phyloP scores from a whole-genome alignment of 2,329 filamentous ascomycete genomes.

The Bipolaris oryzae region DNA sequence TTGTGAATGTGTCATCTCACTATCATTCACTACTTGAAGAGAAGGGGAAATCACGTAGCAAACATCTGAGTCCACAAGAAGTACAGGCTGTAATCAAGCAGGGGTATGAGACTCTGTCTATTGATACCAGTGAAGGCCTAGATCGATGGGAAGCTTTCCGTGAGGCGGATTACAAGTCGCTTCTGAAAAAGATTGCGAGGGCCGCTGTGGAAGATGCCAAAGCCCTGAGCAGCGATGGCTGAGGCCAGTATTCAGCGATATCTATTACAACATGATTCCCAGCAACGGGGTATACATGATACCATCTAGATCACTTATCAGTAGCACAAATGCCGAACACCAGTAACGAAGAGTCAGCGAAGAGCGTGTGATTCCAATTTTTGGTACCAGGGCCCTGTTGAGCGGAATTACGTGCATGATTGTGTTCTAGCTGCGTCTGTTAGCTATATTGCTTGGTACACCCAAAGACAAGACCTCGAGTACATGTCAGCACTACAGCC shows the following conservation, averaged over 20 bases:
- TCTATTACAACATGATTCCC: not conserved
- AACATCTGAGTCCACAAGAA: conserved; percentile 78
- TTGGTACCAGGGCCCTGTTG: conserved; percentile 1
- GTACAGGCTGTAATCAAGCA: conserved; percentile 93
- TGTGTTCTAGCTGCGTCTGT: not conserved
- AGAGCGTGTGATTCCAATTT: not conserved
- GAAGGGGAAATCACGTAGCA: conserved; percentile 59
- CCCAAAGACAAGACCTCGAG: not conserved
- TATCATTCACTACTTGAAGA: conserved; percentile 81
- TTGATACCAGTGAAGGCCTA: conserved; percentile 84
- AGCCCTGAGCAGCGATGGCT: conserved; percentile 48
- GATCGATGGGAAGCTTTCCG: conserved; percentile 86
- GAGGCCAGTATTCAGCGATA: not conserved
- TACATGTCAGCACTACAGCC: not conserved
- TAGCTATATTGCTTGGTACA: not conserved
- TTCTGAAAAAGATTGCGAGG: conserved; percentile 87
- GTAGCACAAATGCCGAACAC: not conserved
- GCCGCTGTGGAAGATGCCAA: conserved; percentile 75
- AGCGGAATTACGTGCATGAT: not conserved
- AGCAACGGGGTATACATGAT: not conserved
- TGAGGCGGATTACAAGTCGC: conserved; percentile 81
- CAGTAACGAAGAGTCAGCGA: not conserved
- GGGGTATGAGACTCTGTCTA: conserved; percentile 92
- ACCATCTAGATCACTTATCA: not conserved
- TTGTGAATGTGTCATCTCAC: conserved; percentile 81